A percentile compares a stretch with the other conserved stretches of the same genome.
These are phyloP conservation scores for Acanthamoeba royreba DNA, from an alignment of 208 protist genomes.

Conservation along the genomic window DNA sequence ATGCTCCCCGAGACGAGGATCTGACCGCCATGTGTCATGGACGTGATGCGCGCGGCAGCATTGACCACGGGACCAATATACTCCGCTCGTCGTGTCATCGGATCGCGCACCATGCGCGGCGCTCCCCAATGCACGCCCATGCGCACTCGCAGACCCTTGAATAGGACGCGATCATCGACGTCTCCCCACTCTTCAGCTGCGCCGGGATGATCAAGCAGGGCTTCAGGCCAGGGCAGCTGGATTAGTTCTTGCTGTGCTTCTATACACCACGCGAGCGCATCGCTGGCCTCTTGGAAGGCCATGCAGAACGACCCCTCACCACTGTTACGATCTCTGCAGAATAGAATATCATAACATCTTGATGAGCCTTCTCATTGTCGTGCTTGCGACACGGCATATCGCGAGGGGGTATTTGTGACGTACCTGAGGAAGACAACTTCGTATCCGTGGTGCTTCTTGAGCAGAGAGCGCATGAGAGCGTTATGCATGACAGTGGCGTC, in stretches of 20 bases:
- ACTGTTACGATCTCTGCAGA: not conserved
- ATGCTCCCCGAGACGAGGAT: not conserved
- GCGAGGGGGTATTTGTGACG: not conserved
- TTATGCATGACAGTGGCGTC: too few relatives aligned
- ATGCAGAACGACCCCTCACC: slow-evolving; percentile 43
- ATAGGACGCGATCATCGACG: too few relatives aligned
- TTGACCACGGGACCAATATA: not conserved
- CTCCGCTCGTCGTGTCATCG: not conserved
- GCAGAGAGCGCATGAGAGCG: not conserved
- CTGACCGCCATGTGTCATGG: not conserved
- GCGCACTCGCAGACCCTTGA: slow-evolving; percentile 65
- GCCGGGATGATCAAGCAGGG: not conserved
- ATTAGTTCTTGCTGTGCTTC: not conserved
- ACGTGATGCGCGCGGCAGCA: not conserved
- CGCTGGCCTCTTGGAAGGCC: slow-evolving; percentile 1
- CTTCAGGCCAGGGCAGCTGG: not conserved
- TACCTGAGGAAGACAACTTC: not conserved
- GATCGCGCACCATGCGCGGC: not conserved
- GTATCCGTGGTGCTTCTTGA: not conserved
- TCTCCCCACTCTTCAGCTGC: too few relatives aligned
- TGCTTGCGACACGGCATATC: not conserved
- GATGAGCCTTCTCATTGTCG: not conserved
- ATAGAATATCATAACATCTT: slow-evolving; percentile 11
- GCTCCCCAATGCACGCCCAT: slow-evolving; percentile 72
- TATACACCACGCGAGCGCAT: not conserved